Evolutionary conservation across 495 filamentous ascomycete genomes (phyloP), one percentile per base, ranked within the genome.

Genomic region (Chaetomium tenue): DNA sequence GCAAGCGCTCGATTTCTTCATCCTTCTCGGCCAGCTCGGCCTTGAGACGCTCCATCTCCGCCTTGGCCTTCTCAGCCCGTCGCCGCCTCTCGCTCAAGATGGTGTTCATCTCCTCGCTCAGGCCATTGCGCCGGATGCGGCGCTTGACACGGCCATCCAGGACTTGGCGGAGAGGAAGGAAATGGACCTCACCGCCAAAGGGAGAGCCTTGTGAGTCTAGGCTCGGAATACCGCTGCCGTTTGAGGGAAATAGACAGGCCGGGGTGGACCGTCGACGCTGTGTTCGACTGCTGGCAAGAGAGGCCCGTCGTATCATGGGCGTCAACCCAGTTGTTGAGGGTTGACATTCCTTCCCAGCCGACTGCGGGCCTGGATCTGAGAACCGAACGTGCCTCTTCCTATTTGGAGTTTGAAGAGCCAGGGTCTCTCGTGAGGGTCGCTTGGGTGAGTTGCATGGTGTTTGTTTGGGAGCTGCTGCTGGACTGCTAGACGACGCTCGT

Each of bases 91-190:
- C 85, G 3, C 77, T 78, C 56, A 84, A 76, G 57, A 91, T 86
- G 22, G 73, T 75, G 73, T 89, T 92, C 64, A 90, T 83, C 72
- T 92, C 89, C 70, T 91, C 86, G 66, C 88, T 91, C 42, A 94
- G 74, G 30, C 89, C 86, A 64, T 87, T 86, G 23, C 90, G 84
- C 16, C 85, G 81, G 26, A 92, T 81, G 51, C 89, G 83, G 25
- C 90, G 84, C 71, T 87, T 86, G n/a, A 85, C 82, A n/a, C 91
- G 84, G 25, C 79, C 79, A 68, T 91, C 88, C 25, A 93, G 72
- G 5, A 89, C 82, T 28, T 90, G 85, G n/a, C 84, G 80, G 37
- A 92, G 76, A 0, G 90, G 88, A 3, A 83, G 82, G 65, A 91
- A 90, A 39, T 63, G 69, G 23, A 80, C 63, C 48, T 77, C 71